A percentile compares a stretch with the other conserved stretches of the same genome.
These are phyloP conservation scores for Fusarium acutatum DNA, from an alignment of 2,329 filamentous ascomycete species.

Conservation along the genomic window DNA sequence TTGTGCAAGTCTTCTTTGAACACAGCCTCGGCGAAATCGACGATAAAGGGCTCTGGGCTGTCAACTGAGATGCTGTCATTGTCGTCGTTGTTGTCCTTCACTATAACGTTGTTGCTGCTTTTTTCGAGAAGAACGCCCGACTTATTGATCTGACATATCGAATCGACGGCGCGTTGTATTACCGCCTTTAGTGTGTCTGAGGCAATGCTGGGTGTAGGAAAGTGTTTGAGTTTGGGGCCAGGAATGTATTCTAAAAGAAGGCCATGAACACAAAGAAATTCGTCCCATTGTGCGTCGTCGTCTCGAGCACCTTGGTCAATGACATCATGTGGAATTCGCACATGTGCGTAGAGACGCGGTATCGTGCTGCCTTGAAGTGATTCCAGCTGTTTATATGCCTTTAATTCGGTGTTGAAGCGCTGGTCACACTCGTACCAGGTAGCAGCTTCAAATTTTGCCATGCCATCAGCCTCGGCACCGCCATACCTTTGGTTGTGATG, in stretches of 20 bases:
- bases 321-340: accelerated
- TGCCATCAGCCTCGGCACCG: neutral
- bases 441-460: neutral
- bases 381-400: neutral
- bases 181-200: accelerated
- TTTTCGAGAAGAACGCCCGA: neutral
- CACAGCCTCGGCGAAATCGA: neutral
- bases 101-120: neutral
- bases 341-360: neutral
- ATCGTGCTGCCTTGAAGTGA: neutral
- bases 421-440: neutral
- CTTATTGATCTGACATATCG: neutral
- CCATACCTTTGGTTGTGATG: neutral
- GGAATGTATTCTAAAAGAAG: neutral
- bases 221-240: neutral
- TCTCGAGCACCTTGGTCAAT: neutral
- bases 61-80: too few relatives aligned
- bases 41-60: neutral
- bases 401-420: neutral
- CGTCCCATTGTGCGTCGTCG: accelerated
- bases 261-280: neutral
- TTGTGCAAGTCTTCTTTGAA: neutral
- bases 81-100: neutral
- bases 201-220: accelerated
- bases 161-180: neutral